Base-by-base conservation (phyloP, 805 yeast species). In the Saturnispora serradocipensis region DNA sequence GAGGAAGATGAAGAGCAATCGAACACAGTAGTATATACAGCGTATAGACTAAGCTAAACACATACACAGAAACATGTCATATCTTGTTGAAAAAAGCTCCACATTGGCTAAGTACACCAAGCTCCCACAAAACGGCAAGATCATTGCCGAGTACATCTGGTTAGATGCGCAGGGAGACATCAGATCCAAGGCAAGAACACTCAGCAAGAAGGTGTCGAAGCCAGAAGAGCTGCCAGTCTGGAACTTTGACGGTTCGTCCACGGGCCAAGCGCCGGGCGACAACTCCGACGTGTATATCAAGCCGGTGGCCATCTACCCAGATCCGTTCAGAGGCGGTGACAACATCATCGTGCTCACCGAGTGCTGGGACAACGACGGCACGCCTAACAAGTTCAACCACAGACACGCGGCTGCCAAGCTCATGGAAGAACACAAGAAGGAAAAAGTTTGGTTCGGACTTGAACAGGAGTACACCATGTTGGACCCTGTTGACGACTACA, bases 161-260 rank as follows among this genome's bases (percentile, higher is more conserved):
- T 85, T 93, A 61, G 99, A 93, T 69, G 87, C 96, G 61, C 78
- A 85, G 58, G 96, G 96, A 67, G 80, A 82, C 65, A 70, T 89
- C 63, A 87, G 99, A 76, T 88, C 97, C 56, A 93, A 93, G 77
- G 89, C 96, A 73, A 86, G 84, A 72, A 93, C 99, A 53, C 75
- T 93, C 59, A 65, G 64, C 64, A 80, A 81, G 72, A 76, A 72
- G 65, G 85, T 93, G 51, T 66, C 79, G 45, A 75, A 85, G 36
- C 74, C 88, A 50, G 91, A 86, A 56, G 95, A 93, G 67, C 78
- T 93, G 62, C 97, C 98, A 60, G 97, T 91, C 73, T 93, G 99
- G 99, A 93, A 93, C 79, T 93, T 93, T 65, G 99, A 93, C 71
- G 99, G 99, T 72, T 90, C 98, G 43, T 90, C 98, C 34, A 93